phyloP scores from a whole-genome alignment of 2,329 filamentous ascomycete genomes.

The Orbilia blumenaviensis region DNA sequence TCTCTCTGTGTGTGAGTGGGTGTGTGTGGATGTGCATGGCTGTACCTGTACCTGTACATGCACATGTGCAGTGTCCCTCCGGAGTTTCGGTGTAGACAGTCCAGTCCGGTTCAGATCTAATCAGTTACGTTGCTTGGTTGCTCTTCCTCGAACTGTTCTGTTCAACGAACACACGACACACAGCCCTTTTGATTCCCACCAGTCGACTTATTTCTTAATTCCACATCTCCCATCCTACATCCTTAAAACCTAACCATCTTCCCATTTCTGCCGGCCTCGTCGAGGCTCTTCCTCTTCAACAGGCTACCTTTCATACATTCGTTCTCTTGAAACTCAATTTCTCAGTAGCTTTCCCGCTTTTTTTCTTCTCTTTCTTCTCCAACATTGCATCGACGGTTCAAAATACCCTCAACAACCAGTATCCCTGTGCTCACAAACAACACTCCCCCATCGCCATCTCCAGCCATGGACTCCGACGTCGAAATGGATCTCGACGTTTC shows the following conservation, averaged over 20 bases:
- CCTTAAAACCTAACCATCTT: background rate
- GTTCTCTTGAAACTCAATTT: background rate
- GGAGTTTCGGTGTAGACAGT: background rate
- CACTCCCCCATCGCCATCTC: conserved; percentile 4
- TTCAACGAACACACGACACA: conserved; percentile 16
- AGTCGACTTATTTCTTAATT: too few species aligned
- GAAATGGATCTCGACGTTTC: conserved; percentile 48
- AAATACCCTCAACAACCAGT: conserved; percentile 12
- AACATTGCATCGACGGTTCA: background rate
- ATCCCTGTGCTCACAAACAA: conserved; percentile 8
- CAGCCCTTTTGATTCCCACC: background rate
- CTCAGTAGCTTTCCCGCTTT: background rate
- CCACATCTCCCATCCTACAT: background rate
- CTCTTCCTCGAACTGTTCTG: background rate
- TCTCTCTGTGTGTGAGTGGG: too few species aligned
- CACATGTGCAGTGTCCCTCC: too few species aligned
- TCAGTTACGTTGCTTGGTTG: background rate
- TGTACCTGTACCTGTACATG: too few species aligned
- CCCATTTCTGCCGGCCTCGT: conserved; percentile 8
- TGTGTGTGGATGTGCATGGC: too few species aligned
- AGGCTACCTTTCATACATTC: background rate
- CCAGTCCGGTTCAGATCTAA: background rate
- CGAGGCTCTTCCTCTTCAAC: conserved; percentile 3
- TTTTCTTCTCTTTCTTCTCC: background rate
- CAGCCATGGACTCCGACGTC: conserved; percentile 41